These are phyloP conservation scores for Apiotrichum sp. DNA, from an alignment of 1,284 basidiomycete species.

Conservation along the genomic window DNA sequence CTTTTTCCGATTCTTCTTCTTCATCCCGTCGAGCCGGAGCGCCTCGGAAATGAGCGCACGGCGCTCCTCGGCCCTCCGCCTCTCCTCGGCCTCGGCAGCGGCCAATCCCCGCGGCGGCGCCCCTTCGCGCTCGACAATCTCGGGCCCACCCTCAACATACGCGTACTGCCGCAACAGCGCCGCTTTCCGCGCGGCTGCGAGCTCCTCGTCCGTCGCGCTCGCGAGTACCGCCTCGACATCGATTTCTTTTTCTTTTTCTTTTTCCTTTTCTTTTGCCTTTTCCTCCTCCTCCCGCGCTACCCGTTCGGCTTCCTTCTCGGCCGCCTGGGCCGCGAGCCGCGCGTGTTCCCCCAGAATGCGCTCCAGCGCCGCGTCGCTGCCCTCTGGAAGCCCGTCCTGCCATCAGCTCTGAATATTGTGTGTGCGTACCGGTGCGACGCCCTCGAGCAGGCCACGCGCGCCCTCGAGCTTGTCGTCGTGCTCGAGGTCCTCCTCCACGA, in stretches of 20 bases:
- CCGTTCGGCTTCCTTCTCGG: constrained; percentile 6
- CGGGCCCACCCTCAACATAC: constrained; percentile 38
- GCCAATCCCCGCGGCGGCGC: constrained; percentile 25
- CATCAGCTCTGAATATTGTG: not conserved
- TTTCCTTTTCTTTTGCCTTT: constrained; percentile 7
- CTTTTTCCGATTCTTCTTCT: constrained; percentile 42
- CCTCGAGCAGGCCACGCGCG: constrained; percentile 45
- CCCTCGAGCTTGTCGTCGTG: constrained; percentile 45
- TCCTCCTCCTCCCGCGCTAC: not conserved
- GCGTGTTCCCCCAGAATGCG: constrained; percentile 34
- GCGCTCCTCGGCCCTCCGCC: constrained; percentile 39
- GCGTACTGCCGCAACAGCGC: constrained; percentile 44
- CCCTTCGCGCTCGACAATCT: constrained; percentile 8
- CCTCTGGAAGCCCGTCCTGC: constrained; percentile 25
- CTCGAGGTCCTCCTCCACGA: constrained; percentile 47
- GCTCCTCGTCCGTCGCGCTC: constrained; percentile 39
- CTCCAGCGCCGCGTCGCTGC: constrained; percentile 30
- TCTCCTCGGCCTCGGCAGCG: constrained; percentile 30
- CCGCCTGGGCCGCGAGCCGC: constrained; percentile 21
- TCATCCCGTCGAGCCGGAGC: constrained; percentile 39
- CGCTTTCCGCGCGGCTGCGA: constrained; percentile 31
- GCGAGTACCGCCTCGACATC: constrained; percentile 27
- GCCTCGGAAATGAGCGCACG: constrained; percentile 37
- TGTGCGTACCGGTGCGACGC: constrained; percentile 19
- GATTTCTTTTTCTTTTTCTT: constrained; percentile 1